Conservation (phyloP, 768 basidiomycete genomes). For the Russula sp. region DNA sequence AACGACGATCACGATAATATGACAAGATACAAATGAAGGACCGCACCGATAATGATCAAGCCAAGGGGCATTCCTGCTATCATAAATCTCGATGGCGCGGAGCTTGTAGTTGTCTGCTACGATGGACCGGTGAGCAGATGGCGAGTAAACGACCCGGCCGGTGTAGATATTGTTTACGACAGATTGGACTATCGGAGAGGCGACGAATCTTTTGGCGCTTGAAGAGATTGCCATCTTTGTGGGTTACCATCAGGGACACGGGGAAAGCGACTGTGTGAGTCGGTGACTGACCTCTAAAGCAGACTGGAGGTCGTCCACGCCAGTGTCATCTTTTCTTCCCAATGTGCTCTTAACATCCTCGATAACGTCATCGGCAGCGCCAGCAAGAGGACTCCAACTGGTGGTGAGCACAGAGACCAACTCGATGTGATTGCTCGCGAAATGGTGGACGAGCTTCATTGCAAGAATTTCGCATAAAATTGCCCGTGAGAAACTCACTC, state of each 20-base stretch:
- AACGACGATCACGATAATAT: background rate
- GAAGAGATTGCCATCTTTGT: conserved; percentile 89
- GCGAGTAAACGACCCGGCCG: conserved; percentile 65
- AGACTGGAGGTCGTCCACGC: conserved; percentile 68
- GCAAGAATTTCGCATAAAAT: conserved; percentile 86
- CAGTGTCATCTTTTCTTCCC: conserved; percentile 53
- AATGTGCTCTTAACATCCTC: conserved; percentile 60
- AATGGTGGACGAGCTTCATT: conserved; percentile 76
- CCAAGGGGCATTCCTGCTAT: conserved; percentile 62
- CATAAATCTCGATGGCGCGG: conserved; percentile 68
- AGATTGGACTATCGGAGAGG: conserved; percentile 79
- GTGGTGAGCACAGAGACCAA: conserved; percentile 77
- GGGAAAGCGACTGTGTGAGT: background rate
- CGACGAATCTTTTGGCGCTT: conserved; percentile 76
- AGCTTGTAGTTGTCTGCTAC: conserved; percentile 90
- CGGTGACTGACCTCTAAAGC: conserved; percentile 71
- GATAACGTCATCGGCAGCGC: conserved; percentile 63
- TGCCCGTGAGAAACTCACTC: conserved; percentile 67
- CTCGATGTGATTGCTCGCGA: conserved; percentile 71
- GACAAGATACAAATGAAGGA: background rate
- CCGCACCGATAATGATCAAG: conserved; percentile 82
- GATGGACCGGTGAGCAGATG: conserved; percentile 62
- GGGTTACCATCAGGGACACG: background rate
- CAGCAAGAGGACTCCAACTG: conserved; percentile 81
- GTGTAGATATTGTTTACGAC: conserved; percentile 85